Percentiles rank a stretch among this genome's conserved stretches.
Conservation (phyloP, 192 early-diverging fungal species). For the Entophlyctis luteolus region DNA sequence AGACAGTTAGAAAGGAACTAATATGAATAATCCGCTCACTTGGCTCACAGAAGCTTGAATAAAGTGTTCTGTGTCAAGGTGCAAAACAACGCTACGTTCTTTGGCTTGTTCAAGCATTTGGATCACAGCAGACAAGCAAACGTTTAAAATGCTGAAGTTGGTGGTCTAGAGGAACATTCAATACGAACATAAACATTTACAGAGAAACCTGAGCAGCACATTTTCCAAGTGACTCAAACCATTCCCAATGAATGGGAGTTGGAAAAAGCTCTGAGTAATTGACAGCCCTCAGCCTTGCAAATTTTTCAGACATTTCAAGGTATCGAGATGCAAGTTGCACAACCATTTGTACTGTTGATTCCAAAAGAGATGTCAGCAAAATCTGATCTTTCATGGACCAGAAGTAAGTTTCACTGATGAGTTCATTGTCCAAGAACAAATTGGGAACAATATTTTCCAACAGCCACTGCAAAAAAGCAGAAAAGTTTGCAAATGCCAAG, state of each 20-base stretch:
- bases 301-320: background rate
- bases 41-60: constrained; percentile 11
- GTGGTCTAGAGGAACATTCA: constrained; percentile 2
- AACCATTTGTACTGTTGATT: background rate
- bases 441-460: background rate
- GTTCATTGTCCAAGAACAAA: background rate
- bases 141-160: constrained; percentile 15
- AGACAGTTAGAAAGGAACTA: background rate
- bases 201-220: background rate
- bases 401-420: too few relatives aligned
- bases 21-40: background rate
- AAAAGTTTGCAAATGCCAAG: background rate
- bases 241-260: constrained; percentile 11
- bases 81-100: background rate
- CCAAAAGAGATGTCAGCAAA: too few relatives aligned
- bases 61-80: constrained; percentile 7
- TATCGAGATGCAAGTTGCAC: background rate
- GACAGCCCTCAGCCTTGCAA: background rate
- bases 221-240: constrained; percentile 1
- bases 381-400: too few relatives aligned
- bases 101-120: background rate
- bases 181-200: background rate
- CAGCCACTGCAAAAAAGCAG: background rate
- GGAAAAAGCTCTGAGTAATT: too few relatives aligned
- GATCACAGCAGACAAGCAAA: background rate